Conservation (phyloP, 2,329 filamentous ascomycete species). For the Aspergillus sp. region DNA sequence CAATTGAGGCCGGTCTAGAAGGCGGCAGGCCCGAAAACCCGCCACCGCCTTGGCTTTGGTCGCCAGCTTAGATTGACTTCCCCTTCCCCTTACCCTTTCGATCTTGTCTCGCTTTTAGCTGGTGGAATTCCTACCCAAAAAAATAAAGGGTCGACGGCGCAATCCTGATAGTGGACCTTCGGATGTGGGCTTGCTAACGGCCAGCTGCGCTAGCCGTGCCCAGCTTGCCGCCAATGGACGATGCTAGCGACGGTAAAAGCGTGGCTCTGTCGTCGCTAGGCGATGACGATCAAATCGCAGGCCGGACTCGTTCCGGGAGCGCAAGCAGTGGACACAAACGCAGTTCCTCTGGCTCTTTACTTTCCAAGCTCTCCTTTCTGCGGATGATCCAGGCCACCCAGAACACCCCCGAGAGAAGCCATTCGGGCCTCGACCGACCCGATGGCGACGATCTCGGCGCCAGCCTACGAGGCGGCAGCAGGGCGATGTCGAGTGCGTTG, state of each 20-base stretch:
- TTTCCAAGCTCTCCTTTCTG: constrained; percentile 70
- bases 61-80: background rate
- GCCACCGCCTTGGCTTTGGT: background rate
- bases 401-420: constrained; percentile 33
- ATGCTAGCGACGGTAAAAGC: constrained; percentile 29
- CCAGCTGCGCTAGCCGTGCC: constrained; percentile 19
- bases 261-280: constrained; percentile 25
- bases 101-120: background rate
- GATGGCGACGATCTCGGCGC: constrained; percentile 29
- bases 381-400: constrained; percentile 46
- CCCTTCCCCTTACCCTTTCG: background rate
- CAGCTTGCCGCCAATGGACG: constrained; percentile 35
- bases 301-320: constrained; percentile 33
- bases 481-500: constrained; percentile 51
- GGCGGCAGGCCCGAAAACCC: background rate
- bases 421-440: constrained; percentile 22
- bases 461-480: constrained; percentile 44
- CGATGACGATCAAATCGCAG: constrained; percentile 23
- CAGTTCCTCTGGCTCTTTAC: constrained; percentile 62
- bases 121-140: background rate
- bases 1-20: background rate
- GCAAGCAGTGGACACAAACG: constrained; percentile 48
- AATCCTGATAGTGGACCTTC: background rate
- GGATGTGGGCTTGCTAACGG: constrained; percentile 22
- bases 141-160: background rate